Percentiles rank a stretch among this genome's conserved stretches.
phyloP scores from a whole-genome alignment of 1,284 basidiomycete genomes.

The Takashimella tepidaria region DNA sequence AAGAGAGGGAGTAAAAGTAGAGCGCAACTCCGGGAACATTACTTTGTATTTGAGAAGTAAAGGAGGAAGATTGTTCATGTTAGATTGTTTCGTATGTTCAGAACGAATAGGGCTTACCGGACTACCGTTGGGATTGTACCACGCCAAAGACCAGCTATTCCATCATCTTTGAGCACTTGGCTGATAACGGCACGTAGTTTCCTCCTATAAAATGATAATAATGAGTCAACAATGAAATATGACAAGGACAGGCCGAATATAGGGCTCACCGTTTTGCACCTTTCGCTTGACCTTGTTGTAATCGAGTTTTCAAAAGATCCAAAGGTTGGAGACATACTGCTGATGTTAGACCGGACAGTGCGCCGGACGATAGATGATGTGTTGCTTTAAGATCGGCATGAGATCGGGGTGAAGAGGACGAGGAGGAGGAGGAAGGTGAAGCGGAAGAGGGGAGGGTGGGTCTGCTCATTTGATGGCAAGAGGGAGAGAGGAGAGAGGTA shows the following conservation, averaged over 20 bases:
- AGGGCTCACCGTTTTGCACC: constrained; percentile 23
- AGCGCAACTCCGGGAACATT: constrained; percentile 90
- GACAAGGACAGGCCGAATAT: not conserved
- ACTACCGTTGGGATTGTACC: constrained; percentile 76
- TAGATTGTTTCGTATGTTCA: not conserved
- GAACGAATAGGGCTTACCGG: constrained; percentile 51
- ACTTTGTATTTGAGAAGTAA: too few species aligned
- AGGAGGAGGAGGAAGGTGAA: not conserved
- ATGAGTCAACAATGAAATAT: not conserved
- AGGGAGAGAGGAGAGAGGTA: not conserved
- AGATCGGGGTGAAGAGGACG: not conserved
- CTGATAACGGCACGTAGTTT: constrained; percentile 24
- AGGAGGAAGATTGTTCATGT: constrained; percentile 2
- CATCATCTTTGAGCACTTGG: constrained; percentile 47
- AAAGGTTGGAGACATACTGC: constrained; percentile 51
- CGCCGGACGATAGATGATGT: constrained; percentile 47
- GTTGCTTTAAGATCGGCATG: constrained; percentile 24
- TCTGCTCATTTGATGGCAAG: too few species aligned
- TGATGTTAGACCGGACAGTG: constrained; percentile 43
- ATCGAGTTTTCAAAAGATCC: constrained; percentile 79
- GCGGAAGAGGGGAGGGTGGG: not conserved
- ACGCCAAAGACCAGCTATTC: constrained; percentile 57
- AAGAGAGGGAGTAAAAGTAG: constrained; percentile 81
- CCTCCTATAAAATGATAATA: constrained; percentile 18
- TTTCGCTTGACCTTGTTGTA: constrained; percentile 58